Percentiles rank a stretch among this genome's conserved stretches.
phyloP scores from a whole-genome alignment of 176 grass and related monocot species.

The Zea mays region DNA sequence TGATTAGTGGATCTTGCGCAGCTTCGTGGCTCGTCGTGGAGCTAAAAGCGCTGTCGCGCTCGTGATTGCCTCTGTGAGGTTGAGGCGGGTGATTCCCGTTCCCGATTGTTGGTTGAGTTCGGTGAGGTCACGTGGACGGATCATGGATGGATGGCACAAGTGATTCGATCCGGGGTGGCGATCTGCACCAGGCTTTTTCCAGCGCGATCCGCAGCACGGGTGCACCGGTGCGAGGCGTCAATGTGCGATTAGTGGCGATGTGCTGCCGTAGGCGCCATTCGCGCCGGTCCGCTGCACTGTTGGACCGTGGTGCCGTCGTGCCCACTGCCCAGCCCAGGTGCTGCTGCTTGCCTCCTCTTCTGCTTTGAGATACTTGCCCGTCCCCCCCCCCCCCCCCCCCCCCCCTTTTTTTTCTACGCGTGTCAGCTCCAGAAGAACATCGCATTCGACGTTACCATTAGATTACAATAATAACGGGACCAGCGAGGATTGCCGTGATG shows the following conservation, averaged over 20 bases:
- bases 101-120: conserved; percentile 31
- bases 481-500: neutral
- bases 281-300: conserved; percentile 18
- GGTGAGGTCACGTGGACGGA: conserved; percentile 34
- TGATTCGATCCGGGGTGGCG: conserved; percentile 31
- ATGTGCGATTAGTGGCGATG: neutral
- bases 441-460: neutral
- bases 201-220: conserved; percentile 19
- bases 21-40: neutral
- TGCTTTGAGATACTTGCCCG: conserved; percentile 1
- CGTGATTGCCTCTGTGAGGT: neutral
- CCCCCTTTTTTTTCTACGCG: conserved; percentile 2
- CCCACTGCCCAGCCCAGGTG: neutral
- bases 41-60: neutral
- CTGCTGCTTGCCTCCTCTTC: neutral
- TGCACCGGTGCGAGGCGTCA: neutral
- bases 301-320: neutral
- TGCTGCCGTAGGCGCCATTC: conserved; percentile 33
- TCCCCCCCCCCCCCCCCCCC: too few relatives aligned
- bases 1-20: neutral
- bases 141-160: neutral
- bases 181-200: conserved; percentile 42
- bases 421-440: neutral
- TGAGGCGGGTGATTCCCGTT: neutral
- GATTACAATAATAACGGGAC: neutral